A percentile compares a stretch with the other conserved stretches of the same genome.
phyloP scores from a whole-genome alignment of 495 filamentous ascomycete genomes.

The Haplographium delicatum region DNA sequence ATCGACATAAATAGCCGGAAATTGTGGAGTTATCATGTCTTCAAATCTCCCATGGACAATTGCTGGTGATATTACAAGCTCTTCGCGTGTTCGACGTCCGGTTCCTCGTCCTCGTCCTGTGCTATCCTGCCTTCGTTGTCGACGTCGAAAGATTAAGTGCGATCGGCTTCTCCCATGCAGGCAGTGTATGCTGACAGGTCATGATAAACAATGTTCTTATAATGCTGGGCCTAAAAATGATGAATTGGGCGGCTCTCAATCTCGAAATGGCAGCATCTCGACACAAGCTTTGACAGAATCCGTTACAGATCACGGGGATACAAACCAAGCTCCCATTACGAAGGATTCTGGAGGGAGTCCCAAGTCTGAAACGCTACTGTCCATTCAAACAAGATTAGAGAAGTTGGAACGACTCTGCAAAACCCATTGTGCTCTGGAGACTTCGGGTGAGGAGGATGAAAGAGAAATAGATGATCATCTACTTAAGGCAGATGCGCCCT shows the following conservation, averaged over 20 bases:
- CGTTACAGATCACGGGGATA: neutral
- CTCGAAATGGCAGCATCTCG: neutral
- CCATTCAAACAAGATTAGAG: neutral
- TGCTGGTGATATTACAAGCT: neutral
- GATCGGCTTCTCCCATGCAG: neutral
- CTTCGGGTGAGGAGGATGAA: neutral
- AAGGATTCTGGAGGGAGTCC: neutral
- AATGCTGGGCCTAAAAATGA: neutral
- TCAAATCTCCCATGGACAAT: too few relatives aligned
- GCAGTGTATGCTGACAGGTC: conserved; percentile 2
- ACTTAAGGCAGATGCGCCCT: conserved; percentile 2
- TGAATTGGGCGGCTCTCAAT: neutral
- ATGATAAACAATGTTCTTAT: conserved; percentile 3
- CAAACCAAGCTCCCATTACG: neutral
- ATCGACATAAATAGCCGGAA: too few relatives aligned
- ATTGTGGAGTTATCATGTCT: too few relatives aligned
- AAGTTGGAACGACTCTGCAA: conserved; percentile 5
- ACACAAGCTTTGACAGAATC: neutral
- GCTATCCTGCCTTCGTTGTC: conserved; percentile 4
- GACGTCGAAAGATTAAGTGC: conserved; percentile 2
- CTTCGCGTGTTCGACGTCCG: neutral
- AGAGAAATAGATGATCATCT: neutral
- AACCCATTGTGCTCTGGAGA: neutral
- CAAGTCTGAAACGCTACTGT: neutral
- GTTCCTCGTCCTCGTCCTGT: conserved; percentile 1